A percentile compares a stretch with the other conserved stretches of the same genome.
These are phyloP conservation scores for Annulohypoxylon bovei DNA, from an alignment of 495 filamentous ascomycete species.

Conservation along the genomic window DNA sequence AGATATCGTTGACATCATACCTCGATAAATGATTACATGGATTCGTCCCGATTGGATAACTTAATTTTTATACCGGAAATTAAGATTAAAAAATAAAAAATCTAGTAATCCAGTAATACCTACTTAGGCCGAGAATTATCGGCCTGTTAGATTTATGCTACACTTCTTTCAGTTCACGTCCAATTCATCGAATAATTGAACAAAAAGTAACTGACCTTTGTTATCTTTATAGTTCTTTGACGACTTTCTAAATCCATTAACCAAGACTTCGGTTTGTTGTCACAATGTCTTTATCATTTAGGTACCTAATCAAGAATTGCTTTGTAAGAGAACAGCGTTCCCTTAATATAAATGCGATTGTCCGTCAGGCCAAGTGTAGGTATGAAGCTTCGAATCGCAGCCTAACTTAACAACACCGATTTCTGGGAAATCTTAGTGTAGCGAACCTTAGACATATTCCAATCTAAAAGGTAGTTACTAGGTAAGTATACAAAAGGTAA, in stretches of 20 bases:
- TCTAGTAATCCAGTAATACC: no score
- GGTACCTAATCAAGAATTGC: not conserved
- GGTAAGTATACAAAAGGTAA: not conserved
- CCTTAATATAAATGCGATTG: not conserved
- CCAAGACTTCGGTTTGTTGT: not conserved
- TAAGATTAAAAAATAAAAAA: no score
- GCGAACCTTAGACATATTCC: not conserved
- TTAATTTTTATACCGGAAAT: not conserved
- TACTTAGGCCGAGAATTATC: no score
- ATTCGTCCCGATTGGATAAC: not conserved
- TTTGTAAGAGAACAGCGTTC: not conserved
- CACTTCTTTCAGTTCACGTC: not conserved
- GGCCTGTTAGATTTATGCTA: no score
- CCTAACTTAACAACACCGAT: not conserved
- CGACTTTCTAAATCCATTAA: not conserved
- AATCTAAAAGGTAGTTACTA: not conserved
- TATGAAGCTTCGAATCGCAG: not conserved
- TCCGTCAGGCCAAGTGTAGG: no score
- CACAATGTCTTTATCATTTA: not conserved
- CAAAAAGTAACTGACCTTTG: not conserved
- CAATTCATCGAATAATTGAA: no score
- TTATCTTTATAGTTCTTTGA: not conserved
- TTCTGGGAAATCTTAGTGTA: not conserved
- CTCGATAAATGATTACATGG: not conserved
- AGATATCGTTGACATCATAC: conserved; percentile 30